These are phyloP conservation scores for Aethionema arabicum DNA, from an alignment of 345 rosid species.

Conservation along the genomic window DNA sequence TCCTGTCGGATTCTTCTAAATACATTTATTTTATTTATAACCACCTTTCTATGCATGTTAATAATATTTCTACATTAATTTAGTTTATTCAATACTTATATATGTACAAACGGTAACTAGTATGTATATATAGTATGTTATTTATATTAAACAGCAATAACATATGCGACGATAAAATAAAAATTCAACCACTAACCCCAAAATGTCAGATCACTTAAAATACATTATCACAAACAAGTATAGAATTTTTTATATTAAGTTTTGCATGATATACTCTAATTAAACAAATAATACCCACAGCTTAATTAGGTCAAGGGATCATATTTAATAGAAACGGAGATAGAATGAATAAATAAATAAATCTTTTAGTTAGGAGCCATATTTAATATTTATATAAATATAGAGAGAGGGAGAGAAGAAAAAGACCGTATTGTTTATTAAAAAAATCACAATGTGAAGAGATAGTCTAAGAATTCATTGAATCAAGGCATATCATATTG, in stretches of 20 bases:
- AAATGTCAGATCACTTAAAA: conserved; percentile 28
- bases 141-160: conserved; percentile 1
- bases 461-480: conserved; percentile 5
- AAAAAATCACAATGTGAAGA: conserved; percentile 1
- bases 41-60: not conserved
- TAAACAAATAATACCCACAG: conserved; percentile 19
- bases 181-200: conserved; percentile 28
- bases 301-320: conserved; percentile 28
- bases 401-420: too few relatives aligned
- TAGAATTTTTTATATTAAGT: not conserved
- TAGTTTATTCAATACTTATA: not conserved
- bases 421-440: not conserved
- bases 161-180: conserved; percentile 21
- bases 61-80: not conserved
- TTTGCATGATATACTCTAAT: conserved; percentile 32
- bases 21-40: too few relatives aligned
- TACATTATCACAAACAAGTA: conserved; percentile 29
- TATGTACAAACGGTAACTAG: not conserved
- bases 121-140: conserved; percentile 9
- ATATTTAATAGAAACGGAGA: conserved; percentile 20
- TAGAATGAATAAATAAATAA: not conserved
- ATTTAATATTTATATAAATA: not conserved
- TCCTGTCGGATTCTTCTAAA: too few relatives aligned
- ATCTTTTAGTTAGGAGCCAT: not conserved
- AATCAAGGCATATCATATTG: conserved; percentile 6